Evolutionary conservation across 305 asterid genomes (phyloP).

Genomic region (Solanum hybrid): DNA sequence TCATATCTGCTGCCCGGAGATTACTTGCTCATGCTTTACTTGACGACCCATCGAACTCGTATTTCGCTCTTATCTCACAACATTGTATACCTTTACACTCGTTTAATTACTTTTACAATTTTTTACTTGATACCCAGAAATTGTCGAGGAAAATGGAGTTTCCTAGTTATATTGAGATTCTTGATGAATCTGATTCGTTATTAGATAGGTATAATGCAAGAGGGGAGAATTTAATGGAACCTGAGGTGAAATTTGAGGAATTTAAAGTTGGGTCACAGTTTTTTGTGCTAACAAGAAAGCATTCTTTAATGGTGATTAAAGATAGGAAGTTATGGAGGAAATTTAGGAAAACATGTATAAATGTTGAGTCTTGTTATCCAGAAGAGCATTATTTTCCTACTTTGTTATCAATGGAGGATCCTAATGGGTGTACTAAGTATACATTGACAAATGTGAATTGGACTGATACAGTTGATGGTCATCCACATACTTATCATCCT

Average conservation of each 20-base stretch:
- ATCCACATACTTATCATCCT: constrained; percentile 70
- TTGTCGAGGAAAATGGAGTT: constrained; percentile 31
- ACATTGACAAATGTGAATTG: constrained; percentile 71
- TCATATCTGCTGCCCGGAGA: constrained; percentile 80
- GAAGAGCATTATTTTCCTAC: constrained; percentile 90
- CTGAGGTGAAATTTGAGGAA: constrained; percentile 55
- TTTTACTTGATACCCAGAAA: constrained; percentile 38
- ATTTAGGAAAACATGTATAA: constrained; percentile 54
- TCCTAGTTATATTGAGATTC: constrained; percentile 68
- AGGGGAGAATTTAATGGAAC: constrained; percentile 54
- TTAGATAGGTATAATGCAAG: constrained; percentile 69
- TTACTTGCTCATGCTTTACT: constrained; percentile 73
- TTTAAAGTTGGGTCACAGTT: constrained; percentile 86
- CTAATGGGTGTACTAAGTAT: constrained; percentile 40
- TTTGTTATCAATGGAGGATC: constrained; percentile 59
- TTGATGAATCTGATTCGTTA: constrained; percentile 32
- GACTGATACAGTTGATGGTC: constrained; percentile 65
- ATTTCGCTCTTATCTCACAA: constrained; percentile 67
- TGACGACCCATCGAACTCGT: constrained; percentile 59
- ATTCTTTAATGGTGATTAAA: constrained; percentile 50
- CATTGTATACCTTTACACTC: constrained; percentile 76
- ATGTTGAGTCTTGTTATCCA: constrained; percentile 60
- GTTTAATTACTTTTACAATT: constrained; percentile 42
- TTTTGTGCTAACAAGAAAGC: constrained; percentile 47
- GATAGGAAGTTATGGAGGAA: constrained; percentile 77